Base-by-base conservation (phyloP, 768 basidiomycete genomes). In the Gymnopilus dilepis region DNA sequence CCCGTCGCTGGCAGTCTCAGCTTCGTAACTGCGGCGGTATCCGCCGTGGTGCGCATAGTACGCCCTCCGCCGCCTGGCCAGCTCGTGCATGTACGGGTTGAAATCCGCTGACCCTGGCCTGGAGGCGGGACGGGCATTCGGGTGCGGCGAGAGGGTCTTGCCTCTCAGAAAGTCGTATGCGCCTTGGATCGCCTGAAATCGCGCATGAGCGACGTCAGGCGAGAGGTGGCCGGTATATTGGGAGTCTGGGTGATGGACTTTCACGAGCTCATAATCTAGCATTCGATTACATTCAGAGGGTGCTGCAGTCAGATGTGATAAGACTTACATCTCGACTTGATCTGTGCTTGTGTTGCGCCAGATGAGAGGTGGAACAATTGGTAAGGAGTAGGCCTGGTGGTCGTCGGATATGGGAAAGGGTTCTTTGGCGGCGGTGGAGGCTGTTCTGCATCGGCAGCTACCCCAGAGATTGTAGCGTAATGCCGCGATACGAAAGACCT, bases 221-320 rank as follows among this genome's bases (percentile, higher is more conserved):
- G 83, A 70, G 19, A 86, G 61, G 19, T 66, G 58, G 6, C 78
- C 79, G 26, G 79, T 77, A 9, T 75, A 70, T 3, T 78, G 74
- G 3, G 86, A 84, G 70, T 93, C 91, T 3, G 91, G 91, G 67
- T 93, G 91, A 69, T 91, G 84, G 9, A 78, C 70, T 45, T 87
- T 85, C 38, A 89, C 90, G 40, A 92, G 82, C 30, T 92, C 90
- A 66, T 87, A 91, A 71, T 92, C 91, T 91, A 62, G 21, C 17
- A 13, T n/a, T 22, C 31, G 21, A 59, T 47, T 45, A 24, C 9
- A 1, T 13, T 21, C 24, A 15, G 28, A 4, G 3, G 8, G 34
- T 26, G 24, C 30, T 21, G 11, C 3, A 6, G 2, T 28, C 56
- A 34, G 37, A 33, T 13, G 26, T 4, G 12, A 30, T 28, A 43